These are phyloP conservation scores for Monilinia polystroma DNA, from an alignment of 2,329 filamentous ascomycete species.

Conservation along the genomic window DNA sequence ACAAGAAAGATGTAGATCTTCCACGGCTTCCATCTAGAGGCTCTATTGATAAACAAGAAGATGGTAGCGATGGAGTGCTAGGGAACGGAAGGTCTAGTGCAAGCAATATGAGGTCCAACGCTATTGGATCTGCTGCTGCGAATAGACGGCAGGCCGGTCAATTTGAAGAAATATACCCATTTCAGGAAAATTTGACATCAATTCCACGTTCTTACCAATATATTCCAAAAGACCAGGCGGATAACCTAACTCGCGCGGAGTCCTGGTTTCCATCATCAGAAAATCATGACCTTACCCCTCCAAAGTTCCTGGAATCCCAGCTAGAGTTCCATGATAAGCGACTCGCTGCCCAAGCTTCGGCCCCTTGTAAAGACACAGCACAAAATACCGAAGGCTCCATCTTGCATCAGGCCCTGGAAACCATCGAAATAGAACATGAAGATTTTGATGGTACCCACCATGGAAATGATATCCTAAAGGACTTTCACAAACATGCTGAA, in stretches of 20 bases:
- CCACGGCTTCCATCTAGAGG: neutral
- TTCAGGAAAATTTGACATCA: slow-evolving; percentile 29
- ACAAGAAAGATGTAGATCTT: neutral
- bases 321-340: slow-evolving; percentile 24
- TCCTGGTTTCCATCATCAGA: slow-evolving; percentile 38
- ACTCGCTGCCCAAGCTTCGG: neutral
- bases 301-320: slow-evolving; percentile 35
- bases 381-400: neutral
- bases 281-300: slow-evolving; percentile 39
- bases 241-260: slow-evolving; percentile 46
- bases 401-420: neutral
- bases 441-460: neutral
- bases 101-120: neutral
- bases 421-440: neutral
- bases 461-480: neutral
- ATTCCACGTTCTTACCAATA: slow-evolving; percentile 46
- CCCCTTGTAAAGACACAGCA: neutral
- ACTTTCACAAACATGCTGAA: neutral
- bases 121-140: neutral
- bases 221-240: slow-evolving; percentile 50
- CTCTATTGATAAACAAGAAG: slow-evolving; percentile 1
- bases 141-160: neutral
- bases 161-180: slow-evolving; percentile 24
- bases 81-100: neutral
- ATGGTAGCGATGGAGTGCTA: neutral